Evolutionary conservation across 768 basidiomycete genomes (phyloP), one percentile per base, ranked within the genome.

Genomic region (Suillus lakei): DNA sequence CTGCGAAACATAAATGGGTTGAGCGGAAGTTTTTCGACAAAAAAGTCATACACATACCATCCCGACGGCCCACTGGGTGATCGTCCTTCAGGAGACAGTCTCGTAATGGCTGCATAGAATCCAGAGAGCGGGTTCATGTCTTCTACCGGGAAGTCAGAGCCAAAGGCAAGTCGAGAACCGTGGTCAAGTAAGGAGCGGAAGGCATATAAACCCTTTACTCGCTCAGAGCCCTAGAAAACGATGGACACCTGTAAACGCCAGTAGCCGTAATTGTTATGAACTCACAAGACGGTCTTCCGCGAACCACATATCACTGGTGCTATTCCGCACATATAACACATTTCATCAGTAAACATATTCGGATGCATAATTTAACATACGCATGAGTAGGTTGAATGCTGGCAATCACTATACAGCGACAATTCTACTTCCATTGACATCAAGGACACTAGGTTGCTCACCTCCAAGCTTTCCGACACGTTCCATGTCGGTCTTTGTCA

Each of bases 141-240:
- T 72, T 96, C 96, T 38, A 98, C 93, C 1, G 96, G 96, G 68
- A 92, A 93, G 78, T 97, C 95, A 4, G 93, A 93, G 16, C 96
- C 95, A 28, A 97, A 77, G 3, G 91, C 87, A 62, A 96, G 88
- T 64, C 85, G 79, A 62, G 88, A 87, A 56, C 88, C 88, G 63
- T 83, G 84, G 70, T 89, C 83, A 39, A 91, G 72, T 34, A 92
- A 80, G 51, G 89, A 86, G 23, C 89, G 87, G 84, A 96, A 98
- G 0, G 96, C 94, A 71, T 98, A 98, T 5, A 96, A 84, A 10
- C 86, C 84, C 72, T 92, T 92, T 56, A 97, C 87, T 51, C 96
- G 86, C 68, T 95, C 90, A 18, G 90, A 86, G 7, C 96, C 95
- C 92, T 90, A 55, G 26, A 48, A 32, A 13, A 32, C 38, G 44